Conservation (phyloP, 1,284 basidiomycete genomes). For the Xerocomus amazonicus region DNA sequence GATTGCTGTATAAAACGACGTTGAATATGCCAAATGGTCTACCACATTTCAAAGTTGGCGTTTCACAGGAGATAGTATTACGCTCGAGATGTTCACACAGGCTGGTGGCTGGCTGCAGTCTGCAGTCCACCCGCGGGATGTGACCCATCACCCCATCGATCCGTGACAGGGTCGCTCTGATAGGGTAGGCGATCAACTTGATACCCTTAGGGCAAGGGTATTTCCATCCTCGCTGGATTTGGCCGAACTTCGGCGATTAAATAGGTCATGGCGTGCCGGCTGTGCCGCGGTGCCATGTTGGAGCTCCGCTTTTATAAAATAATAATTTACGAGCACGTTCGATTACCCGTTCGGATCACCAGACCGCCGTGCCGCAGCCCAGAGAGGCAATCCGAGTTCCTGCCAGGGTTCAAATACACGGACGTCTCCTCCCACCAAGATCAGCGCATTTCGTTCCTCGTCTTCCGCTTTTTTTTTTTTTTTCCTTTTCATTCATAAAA, state of each 20-base stretch:
- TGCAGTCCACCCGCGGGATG: too few species aligned
- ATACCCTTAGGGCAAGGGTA: conserved; percentile 31
- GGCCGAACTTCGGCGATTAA: conserved; percentile 30
- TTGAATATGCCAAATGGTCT: too few species aligned
- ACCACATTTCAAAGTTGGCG: too few species aligned
- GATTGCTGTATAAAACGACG: too few species aligned
- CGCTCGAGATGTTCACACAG: too few species aligned
- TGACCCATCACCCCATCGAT: neutral
- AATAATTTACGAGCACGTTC: too few species aligned
- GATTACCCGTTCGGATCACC: conserved; percentile 29
- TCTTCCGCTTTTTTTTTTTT: conserved; percentile 15
- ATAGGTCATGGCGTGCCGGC: conserved; percentile 20
- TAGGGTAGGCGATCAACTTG: conserved; percentile 38
- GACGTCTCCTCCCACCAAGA: too few species aligned
- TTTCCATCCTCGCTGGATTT: conserved; percentile 17
- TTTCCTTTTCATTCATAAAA: conserved; percentile 15
- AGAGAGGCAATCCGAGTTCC: conserved; percentile 16
- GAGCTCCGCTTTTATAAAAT: conserved; percentile 19
- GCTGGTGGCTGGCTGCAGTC: too few species aligned
- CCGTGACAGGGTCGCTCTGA: conserved; percentile 32
- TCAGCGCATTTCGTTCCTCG: too few species aligned
- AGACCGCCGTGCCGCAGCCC: conserved; percentile 13
- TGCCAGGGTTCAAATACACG: too few species aligned
- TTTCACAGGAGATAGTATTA: too few species aligned
- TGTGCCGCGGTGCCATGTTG: conserved; percentile 30